phyloP scores from a whole-genome alignment of 1,284 basidiomycete genomes.

The Schizopora paradoxa region DNA sequence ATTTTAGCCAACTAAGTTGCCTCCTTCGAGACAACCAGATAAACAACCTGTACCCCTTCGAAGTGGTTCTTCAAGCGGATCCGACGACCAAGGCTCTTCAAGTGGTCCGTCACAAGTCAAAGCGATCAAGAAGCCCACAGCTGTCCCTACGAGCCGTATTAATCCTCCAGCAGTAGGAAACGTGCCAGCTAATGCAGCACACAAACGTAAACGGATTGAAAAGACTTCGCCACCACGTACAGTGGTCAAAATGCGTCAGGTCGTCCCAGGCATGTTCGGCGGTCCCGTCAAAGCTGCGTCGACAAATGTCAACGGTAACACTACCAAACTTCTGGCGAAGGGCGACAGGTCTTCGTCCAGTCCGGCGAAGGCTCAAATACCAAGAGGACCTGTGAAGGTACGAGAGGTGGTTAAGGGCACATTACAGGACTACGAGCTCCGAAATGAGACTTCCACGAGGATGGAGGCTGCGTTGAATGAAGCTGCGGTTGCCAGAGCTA shows the following conservation, averaged over 20 bases:
- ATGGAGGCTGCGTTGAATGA: constrained; percentile 8
- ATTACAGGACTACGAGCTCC: constrained; percentile 10
- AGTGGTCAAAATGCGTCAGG: constrained; percentile 29
- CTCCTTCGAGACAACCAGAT: not conserved
- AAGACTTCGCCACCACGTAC: constrained; percentile 22
- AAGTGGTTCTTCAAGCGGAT: constrained; percentile 13
- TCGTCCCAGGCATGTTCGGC: constrained; percentile 32
- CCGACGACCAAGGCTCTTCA: constrained; percentile 17
- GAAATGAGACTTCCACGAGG: constrained; percentile 2
- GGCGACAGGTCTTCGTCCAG: constrained; percentile 16
- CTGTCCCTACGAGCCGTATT: not conserved
- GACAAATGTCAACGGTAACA: constrained; percentile 15
- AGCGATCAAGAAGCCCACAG: not conserved
- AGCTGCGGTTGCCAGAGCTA: not conserved
- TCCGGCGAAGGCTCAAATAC: constrained; percentile 22
- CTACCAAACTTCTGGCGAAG: constrained; percentile 8
- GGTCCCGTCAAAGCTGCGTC: constrained; percentile 17
- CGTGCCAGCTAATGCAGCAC: constrained; percentile 11
- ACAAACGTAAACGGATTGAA: constrained; percentile 35
- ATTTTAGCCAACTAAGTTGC: constrained; percentile 2
- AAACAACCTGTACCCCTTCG: not conserved
- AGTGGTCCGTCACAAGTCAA: constrained; percentile 15
- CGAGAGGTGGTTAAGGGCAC: constrained; percentile 28
- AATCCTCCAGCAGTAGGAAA: too few species aligned
- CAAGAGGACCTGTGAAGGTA: constrained; percentile 25